A percentile compares a stretch with the other conserved stretches of the same genome.
Evolutionary conservation across 2,329 filamentous ascomycete genomes (phyloP).

Genomic region (Pseudogymnoascus sp.): DNA sequence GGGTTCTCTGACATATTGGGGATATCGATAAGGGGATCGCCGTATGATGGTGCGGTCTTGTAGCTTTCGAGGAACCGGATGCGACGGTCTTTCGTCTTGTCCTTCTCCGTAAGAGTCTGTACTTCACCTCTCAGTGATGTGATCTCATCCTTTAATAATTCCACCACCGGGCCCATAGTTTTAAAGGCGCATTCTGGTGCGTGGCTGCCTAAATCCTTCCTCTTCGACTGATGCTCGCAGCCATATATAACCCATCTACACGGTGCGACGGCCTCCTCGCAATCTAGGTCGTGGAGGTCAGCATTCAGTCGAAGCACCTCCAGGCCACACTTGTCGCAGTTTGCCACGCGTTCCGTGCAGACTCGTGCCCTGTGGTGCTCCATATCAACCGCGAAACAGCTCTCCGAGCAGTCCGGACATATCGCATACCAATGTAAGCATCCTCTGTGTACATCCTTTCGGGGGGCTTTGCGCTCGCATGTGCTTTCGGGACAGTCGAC

Average conservation of each 20-base stretch:
- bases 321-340: constrained; percentile 23
- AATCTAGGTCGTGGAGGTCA: constrained; percentile 35
- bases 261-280: constrained; percentile 32
- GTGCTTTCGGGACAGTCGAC: constrained; percentile 47
- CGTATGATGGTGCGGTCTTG: constrained; percentile 18
- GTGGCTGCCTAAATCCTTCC: constrained; percentile 39
- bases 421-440: constrained; percentile 46
- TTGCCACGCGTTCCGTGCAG: constrained; percentile 33
- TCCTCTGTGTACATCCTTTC: constrained; percentile 42
- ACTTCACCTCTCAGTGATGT: constrained; percentile 36
- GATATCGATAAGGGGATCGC: constrained; percentile 20
- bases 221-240: constrained; percentile 36
- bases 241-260: constrained; percentile 44
- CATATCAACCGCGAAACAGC: constrained; percentile 38
- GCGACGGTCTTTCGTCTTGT: constrained; percentile 34
- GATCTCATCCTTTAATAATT: constrained; percentile 39
- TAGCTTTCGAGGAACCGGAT: constrained; percentile 37
- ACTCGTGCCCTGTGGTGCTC: constrained; percentile 39
- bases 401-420: constrained; percentile 47
- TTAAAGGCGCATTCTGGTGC: constrained; percentile 44
- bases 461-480: constrained; percentile 45
- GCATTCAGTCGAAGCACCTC: constrained; percentile 23
- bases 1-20: constrained; percentile 20
- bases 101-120: constrained; percentile 33
- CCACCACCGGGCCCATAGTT: constrained; percentile 42